A percentile compares a stretch with the other conserved stretches of the same genome.
Evolutionary conservation across 768 basidiomycete genomes (phyloP).

Genomic region (Pleurotus cornucopiae): DNA sequence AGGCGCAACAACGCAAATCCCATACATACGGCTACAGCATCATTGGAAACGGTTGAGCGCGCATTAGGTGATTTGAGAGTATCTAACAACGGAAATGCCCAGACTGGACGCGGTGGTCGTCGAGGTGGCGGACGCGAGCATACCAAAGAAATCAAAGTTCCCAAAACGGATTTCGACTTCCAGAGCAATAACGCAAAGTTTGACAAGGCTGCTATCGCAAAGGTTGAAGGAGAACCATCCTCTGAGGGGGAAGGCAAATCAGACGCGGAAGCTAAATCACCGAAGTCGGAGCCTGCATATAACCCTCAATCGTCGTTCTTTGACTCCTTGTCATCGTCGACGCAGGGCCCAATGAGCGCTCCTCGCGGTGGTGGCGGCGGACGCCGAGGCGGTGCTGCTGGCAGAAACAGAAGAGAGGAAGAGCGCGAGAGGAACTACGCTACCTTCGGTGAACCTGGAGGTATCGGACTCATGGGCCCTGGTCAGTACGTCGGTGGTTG

Average conservation of each 20-base stretch:
- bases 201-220: slow-evolving; percentile 60
- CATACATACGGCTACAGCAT: slow-evolving; percentile 69
- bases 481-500: slow-evolving; percentile 73
- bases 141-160: slow-evolving; percentile 56
- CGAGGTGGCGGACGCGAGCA: slow-evolving; percentile 20
- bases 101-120: slow-evolving; percentile 18
- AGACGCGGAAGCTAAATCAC: slow-evolving; percentile 31
- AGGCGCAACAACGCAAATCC: slow-evolving; percentile 36
- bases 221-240: slow-evolving; percentile 24
- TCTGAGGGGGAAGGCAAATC: slow-evolving; percentile 17
- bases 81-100: slow-evolving; percentile 22
- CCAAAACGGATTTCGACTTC: slow-evolving; percentile 81
- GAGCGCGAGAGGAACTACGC: slow-evolving; percentile 82
- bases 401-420: slow-evolving; percentile 72
- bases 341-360: slow-evolving; percentile 13
- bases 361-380: slow-evolving; percentile 42
- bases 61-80: slow-evolving; percentile 51
- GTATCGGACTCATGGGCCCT: slow-evolving; percentile 72
- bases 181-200: slow-evolving; percentile 73
- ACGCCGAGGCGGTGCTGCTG: slow-evolving; percentile 44
- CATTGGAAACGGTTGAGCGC: slow-evolving; percentile 63
- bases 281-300: slow-evolving; percentile 47
- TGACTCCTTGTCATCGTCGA: slow-evolving; percentile 54
- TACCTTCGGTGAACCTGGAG: slow-evolving; percentile 85
- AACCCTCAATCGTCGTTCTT: slow-evolving; percentile 81